Evolutionary conservation across 2,329 filamentous ascomycete genomes (phyloP).

Genomic region (Trichoderma atroviride): DNA sequence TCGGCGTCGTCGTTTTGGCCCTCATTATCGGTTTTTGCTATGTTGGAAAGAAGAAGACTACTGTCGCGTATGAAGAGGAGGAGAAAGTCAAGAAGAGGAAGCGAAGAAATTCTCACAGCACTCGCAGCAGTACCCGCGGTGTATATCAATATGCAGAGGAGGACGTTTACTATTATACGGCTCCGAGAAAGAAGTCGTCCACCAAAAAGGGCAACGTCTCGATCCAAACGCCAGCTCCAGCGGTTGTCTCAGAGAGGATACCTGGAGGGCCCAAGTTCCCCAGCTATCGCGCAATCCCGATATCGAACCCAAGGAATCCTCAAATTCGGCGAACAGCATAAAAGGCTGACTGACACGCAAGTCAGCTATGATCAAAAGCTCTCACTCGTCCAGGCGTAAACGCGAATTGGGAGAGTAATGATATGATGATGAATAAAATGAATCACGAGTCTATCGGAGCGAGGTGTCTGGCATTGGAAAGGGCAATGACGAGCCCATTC

Average conservation of each 20-base stretch:
- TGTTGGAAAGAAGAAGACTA: not conserved
- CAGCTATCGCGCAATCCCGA: conserved; percentile 40
- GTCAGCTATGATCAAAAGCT: too few species aligned
- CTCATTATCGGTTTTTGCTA: conserved; percentile 41
- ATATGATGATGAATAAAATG: not conserved
- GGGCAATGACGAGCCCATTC: not conserved
- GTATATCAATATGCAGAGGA: conserved; percentile 22
- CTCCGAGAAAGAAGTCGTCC: not conserved
- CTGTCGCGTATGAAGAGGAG: conserved; percentile 16
- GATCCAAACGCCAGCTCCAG: conserved; percentile 29
- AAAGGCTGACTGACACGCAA: not conserved
- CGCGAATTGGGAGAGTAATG: not conserved
- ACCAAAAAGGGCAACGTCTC: not conserved
- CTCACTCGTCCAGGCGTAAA: too few species aligned
- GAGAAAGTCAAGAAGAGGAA: not conserved
- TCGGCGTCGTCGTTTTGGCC: conserved; percentile 42
- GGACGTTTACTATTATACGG: not conserved
- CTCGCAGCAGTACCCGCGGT: conserved; percentile 1
- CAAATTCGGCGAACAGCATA: conserved; percentile 19
- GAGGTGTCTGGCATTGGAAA: not conserved
- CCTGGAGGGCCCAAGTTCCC: conserved; percentile 41
- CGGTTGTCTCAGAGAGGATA: conserved; percentile 33
- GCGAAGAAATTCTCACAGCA: not conserved
- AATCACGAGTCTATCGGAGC: not conserved
- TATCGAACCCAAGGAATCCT: conserved; percentile 37